Percentiles rank a stretch among this genome's conserved stretches.
These are phyloP conservation scores for Globisporangium nagaii DNA, from an alignment of 352 stramenopile genomes.

Conservation along the genomic window DNA sequence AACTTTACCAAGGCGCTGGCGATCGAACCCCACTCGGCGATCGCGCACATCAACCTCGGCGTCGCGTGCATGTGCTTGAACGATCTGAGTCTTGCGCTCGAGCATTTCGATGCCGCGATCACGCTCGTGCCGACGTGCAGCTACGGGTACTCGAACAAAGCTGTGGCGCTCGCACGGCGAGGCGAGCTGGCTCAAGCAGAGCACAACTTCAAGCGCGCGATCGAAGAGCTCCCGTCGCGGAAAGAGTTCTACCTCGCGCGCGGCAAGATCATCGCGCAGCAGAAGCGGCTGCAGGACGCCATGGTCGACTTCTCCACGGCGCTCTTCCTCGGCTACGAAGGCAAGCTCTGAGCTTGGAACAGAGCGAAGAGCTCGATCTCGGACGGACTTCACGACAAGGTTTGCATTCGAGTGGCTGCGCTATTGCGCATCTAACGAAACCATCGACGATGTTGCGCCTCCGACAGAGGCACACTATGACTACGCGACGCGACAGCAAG, in stretches of 20 bases:
- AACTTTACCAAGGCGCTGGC: conserved; percentile 39
- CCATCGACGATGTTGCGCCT: too few species aligned
- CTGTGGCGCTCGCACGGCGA: conserved; percentile 32
- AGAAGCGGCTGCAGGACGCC: conserved; percentile 69
- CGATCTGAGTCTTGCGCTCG: conserved; percentile 23
- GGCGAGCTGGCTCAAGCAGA: conserved; percentile 39
- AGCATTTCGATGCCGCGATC: conserved; percentile 51
- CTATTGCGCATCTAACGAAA: not conserved
- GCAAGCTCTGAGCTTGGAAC: conserved; percentile 42
- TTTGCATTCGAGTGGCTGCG: too few species aligned
- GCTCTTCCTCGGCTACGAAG: conserved; percentile 65
- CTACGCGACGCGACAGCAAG: too few species aligned
- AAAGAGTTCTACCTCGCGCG: conserved; percentile 65
- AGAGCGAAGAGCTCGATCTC: not conserved
- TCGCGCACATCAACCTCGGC: conserved; percentile 60
- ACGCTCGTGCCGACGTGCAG: conserved; percentile 43
- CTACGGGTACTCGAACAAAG: conserved; percentile 68
- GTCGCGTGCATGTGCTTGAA: conserved; percentile 39
- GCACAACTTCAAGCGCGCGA: conserved; percentile 54
- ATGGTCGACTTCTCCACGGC: conserved; percentile 80
- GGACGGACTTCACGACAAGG: not conserved
- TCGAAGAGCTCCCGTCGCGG: conserved; percentile 57
- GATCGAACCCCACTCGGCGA: conserved; percentile 39
- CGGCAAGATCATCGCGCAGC: conserved; percentile 62
- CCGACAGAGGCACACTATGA: too few species aligned